These are phyloP conservation scores for Penicillium sp. DNA, from an alignment of 2,329 filamentous ascomycete genomes.

Conservation along the genomic window DNA sequence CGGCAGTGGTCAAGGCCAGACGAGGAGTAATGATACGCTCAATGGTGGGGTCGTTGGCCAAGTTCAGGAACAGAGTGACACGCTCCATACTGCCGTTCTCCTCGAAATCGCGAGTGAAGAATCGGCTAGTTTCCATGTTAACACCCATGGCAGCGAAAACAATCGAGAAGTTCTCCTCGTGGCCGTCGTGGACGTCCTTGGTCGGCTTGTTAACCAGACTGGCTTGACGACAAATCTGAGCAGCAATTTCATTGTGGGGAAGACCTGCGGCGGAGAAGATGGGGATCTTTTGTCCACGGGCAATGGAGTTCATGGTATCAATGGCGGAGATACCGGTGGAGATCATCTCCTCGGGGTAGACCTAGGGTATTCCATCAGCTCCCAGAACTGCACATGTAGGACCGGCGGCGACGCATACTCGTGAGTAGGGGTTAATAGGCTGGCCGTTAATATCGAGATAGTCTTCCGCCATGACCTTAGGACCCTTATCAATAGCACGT, in stretches of 20 bases:
- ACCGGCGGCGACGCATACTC: conserved; percentile 52
- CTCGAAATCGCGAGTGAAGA: conserved; percentile 98
- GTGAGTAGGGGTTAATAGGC: conserved; percentile 96
- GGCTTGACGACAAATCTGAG: conserved; percentile 96
- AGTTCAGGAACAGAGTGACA: conserved; percentile 94
- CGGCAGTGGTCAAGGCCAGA: conserved; percentile 93
- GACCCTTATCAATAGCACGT: conserved; percentile 96
- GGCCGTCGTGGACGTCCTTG: conserved; percentile 92
- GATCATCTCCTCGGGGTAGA: conserved; percentile 99
- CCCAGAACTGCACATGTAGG: background rate
- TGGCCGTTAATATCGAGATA: conserved; percentile 98
- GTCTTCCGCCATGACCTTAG: conserved; percentile 95
- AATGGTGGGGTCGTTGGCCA: conserved; percentile 98
- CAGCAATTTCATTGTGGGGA: conserved; percentile 98
- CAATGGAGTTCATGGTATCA: conserved; percentile 96
- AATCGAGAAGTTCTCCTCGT: conserved; percentile 99
- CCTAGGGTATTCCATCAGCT: conserved; percentile 48
- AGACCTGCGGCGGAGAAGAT: conserved; percentile 98
- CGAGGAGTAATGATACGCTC: conserved; percentile 99
- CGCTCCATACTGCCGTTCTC: conserved; percentile 99
- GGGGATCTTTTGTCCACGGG: conserved; percentile 98
- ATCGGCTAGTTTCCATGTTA: conserved; percentile 96
- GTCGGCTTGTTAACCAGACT: conserved; percentile 86
- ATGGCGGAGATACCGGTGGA: conserved; percentile 98
- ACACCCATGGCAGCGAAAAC: conserved; percentile 99